Percentiles rank a stretch among this genome's conserved stretches.
phyloP scores from a whole-genome alignment of 441 rosid species.

The Geranium incanum region DNA sequence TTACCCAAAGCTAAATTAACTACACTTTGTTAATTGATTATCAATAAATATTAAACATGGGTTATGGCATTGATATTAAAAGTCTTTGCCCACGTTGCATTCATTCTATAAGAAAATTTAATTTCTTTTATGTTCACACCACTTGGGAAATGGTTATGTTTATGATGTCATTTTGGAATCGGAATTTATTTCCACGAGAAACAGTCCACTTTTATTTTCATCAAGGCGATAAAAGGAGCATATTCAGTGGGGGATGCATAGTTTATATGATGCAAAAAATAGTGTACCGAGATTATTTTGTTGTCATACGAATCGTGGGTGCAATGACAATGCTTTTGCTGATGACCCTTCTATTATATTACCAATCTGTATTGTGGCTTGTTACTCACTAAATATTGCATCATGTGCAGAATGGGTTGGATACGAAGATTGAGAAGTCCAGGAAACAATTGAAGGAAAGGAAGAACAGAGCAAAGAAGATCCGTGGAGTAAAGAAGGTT shows the following conservation, averaged over 20 bases:
- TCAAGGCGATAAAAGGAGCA: not conserved
- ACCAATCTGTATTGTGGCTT: not conserved
- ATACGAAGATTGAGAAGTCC: constrained; percentile 9
- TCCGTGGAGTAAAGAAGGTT: constrained; percentile 9
- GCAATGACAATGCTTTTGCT: not conserved
- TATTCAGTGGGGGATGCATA: not conserved
- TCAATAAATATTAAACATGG: not conserved
- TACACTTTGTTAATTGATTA: not conserved
- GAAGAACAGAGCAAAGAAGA: constrained; percentile 11
- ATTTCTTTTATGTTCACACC: not conserved
- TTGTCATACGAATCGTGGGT: not conserved
- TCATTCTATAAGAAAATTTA: not conserved
- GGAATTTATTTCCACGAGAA: not conserved
- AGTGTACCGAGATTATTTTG: not conserved
- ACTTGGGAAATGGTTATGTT: not conserved
- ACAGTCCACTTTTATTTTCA: not conserved
- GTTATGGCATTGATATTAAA: not conserved
- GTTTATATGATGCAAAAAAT: not conserved
- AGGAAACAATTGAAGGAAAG: constrained; percentile 11
- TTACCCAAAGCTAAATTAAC: not conserved
- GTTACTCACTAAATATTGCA: not conserved
- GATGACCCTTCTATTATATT: not conserved
- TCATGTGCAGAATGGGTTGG: constrained; percentile 3
- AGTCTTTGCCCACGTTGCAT: not conserved
- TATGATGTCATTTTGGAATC: not conserved